Conservation (phyloP, 441 rosid genomes). For the Raphanus hybrid region DNA sequence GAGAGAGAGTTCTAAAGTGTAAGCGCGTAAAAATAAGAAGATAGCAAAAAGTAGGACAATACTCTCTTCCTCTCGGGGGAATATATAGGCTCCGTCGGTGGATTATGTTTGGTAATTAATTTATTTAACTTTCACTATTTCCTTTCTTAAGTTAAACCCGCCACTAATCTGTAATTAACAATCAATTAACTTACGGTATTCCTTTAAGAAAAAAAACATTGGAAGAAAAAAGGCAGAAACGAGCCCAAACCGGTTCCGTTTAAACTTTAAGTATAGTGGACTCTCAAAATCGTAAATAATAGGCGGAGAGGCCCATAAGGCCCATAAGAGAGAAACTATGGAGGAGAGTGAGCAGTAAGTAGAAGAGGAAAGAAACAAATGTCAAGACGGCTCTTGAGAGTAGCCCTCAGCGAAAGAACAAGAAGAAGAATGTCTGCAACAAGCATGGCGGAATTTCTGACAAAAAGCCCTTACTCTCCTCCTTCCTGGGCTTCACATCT, state of each 20-base stretch:
- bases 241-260: not conserved
- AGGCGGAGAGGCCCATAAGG: not conserved
- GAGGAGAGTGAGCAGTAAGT: not conserved
- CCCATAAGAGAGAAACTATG: slow-evolving; percentile 3
- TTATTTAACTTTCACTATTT: not conserved
- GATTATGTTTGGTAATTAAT: not conserved
- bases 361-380: slow-evolving; percentile 9
- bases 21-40: not conserved
- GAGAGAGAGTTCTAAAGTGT: not conserved
- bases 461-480: slow-evolving; percentile 62
- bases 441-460: slow-evolving; percentile 58
- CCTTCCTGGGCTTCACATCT: slow-evolving; percentile 92
- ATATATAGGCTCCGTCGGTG: not conserved
- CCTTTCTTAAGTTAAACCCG: not conserved
- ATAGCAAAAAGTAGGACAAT: not conserved
- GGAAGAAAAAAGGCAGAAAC: too few relatives aligned
- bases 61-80: not conserved
- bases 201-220: not conserved
- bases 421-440: slow-evolving; percentile 38
- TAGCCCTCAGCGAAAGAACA: slow-evolving; percentile 3
- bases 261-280: not conserved
- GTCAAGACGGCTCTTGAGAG: slow-evolving; percentile 27
- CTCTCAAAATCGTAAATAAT: not conserved
- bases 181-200: too few relatives aligned
- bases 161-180: not conserved